These are phyloP conservation scores for Glutinoglossum americanum DNA, from an alignment of 495 filamentous ascomycete species.

Conservation along the genomic window DNA sequence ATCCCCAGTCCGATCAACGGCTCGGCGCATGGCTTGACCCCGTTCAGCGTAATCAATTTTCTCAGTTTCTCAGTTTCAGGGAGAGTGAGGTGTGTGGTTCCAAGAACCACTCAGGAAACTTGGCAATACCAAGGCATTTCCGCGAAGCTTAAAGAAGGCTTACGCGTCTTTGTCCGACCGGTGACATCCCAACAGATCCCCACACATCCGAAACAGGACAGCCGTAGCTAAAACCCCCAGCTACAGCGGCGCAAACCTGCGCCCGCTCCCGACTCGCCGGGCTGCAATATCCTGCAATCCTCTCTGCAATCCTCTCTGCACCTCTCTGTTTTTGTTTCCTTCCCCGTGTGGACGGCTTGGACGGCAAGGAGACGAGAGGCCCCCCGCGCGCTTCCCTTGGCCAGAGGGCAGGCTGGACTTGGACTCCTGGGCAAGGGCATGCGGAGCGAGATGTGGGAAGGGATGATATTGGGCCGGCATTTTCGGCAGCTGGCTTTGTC, in stretches of 20 bases:
- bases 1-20: background rate
- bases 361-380: background rate
- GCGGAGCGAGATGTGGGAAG: too few species aligned
- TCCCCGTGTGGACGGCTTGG: too few species aligned
- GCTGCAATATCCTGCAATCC: background rate
- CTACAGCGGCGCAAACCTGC: background rate
- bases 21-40: background rate
- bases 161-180: slow-evolving; percentile 1
- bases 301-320: background rate
- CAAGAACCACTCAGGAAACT: background rate
- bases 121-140: background rate
- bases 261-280: background rate
- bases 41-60: background rate
- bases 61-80: background rate
- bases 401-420: background rate
- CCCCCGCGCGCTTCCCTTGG: background rate
- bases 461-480: background rate
- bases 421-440: background rate
- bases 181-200: background rate
- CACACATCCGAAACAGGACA: background rate
- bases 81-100: background rate
- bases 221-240: background rate
- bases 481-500: too few species aligned
- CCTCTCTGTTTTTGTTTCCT: background rate
- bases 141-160: background rate